Evolutionary conservation across 495 filamentous ascomycete species (phyloP), one percentile per base, ranked within the genome.

Genomic region (Penicillium robsamsonii): DNA sequence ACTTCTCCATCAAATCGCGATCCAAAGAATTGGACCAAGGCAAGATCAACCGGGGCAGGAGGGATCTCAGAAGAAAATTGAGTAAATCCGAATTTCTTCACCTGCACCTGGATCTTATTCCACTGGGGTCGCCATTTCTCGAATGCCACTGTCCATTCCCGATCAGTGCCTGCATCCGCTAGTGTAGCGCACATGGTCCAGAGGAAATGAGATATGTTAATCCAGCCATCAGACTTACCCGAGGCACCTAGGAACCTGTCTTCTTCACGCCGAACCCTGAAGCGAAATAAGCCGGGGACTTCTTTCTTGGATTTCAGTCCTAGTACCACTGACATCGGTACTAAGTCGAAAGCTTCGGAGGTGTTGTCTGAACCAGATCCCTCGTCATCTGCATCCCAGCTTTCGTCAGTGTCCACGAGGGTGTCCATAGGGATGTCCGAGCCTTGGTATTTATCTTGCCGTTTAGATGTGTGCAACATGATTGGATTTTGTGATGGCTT

Each of bases 171-270:
- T 15, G 41, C 15, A 10, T 45, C 52, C 15, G 52, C 42, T 0
- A 54, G 42, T n/a, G 41, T 38, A 27, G 52, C 52, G 4, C 52
- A 46, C 52, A 54, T 46, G 7, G 33, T 15, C 52, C 52, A 54
- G 4, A 54, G 30, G 11, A 54, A 44, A 24, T 54, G 44, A n/a
- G 52, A 54, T 4, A 6, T 10, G 30, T 29, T 38, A 22, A 22
- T 45, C 52, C 52, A 54, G 13, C 43, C 42, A 35, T 46, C 33
- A 20, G 43, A 45, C 31, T 54, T 29, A 18, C 43, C 52, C 1
- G 15, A 18, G 13, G n/a, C 22, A 1, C 22, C 29, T 11, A 15
- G 8, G 1, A 38, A 6, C n/a, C 8, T 24, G 0, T 5, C 11
- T 10, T 17, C 13, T 8, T 46, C 52, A 8, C 52, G 52, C 13